Percentiles rank a stretch among this genome's conserved stretches.
Conservation (phyloP, 1,284 basidiomycete species). For the Meira miltonrushii region DNA sequence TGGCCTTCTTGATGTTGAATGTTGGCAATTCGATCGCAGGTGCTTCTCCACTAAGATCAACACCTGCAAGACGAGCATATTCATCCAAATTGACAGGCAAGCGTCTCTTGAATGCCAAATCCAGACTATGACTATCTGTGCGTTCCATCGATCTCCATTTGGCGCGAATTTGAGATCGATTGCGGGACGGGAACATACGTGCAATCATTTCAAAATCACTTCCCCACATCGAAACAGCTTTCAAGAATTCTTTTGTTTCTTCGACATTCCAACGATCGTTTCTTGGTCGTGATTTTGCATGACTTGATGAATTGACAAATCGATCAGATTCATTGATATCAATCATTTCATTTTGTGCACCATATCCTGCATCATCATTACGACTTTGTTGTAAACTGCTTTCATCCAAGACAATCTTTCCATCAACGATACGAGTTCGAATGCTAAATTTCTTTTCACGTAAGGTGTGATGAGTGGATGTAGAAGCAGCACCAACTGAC, state of each 20-base stretch:
- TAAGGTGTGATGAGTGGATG: constrained; percentile 29
- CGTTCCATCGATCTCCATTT: constrained; percentile 85
- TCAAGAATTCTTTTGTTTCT: constrained; percentile 53
- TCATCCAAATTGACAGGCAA: constrained; percentile 43
- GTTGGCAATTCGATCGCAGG: constrained; percentile 35
- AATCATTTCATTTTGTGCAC: constrained; percentile 63
- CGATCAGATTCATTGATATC: constrained; percentile 66
- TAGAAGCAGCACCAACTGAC: constrained; percentile 14
- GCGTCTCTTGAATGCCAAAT: constrained; percentile 39
- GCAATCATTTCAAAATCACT: constrained; percentile 89
- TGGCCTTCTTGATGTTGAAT: constrained; percentile 5
- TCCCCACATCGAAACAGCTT: constrained; percentile 80
- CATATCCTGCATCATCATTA: constrained; percentile 24
- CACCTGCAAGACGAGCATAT: constrained; percentile 43
- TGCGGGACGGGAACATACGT: constrained; percentile 74
- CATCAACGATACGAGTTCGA: constrained; percentile 52
- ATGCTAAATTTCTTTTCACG: constrained; percentile 47
- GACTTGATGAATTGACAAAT: constrained; percentile 77
- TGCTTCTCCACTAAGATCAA: constrained; percentile 47
- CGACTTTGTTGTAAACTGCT: constrained; percentile 48
- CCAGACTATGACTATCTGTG: constrained; percentile 59
- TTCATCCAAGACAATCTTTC: constrained; percentile 53
- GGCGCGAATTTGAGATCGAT: constrained; percentile 78
- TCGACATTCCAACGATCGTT: constrained; percentile 57
- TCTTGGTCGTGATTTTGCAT: constrained; percentile 60